phyloP scores from a whole-genome alignment of 2,329 filamentous ascomycete genomes.

The Tolypocladium guangdongense region DNA sequence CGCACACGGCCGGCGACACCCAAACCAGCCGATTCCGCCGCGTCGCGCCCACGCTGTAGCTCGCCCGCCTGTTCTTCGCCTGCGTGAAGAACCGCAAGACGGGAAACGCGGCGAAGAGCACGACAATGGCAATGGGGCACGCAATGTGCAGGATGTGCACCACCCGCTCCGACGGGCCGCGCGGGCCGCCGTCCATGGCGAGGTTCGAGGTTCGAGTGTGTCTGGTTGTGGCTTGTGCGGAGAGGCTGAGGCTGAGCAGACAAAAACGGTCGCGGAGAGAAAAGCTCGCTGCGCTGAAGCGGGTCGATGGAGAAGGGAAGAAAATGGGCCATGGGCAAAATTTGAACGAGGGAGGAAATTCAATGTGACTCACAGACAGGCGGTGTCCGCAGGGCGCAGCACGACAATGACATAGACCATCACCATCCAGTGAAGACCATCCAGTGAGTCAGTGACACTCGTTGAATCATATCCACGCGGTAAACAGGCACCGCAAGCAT shows the following conservation, averaged over 20 bases:
- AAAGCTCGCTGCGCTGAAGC: too few species aligned
- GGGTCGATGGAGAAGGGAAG: too few species aligned
- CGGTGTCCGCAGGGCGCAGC: too few species aligned
- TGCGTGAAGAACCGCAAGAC: not conserved
- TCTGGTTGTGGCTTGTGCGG: not conserved
- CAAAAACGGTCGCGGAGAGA: too few species aligned
- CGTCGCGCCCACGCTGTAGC: not conserved
- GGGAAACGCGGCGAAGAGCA: not conserved
- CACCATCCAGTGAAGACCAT: too few species aligned
- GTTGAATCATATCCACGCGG: too few species aligned
- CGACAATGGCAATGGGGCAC: not conserved
- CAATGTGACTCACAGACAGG: too few species aligned
- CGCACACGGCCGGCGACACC: not conserved
- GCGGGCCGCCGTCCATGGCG: not conserved
- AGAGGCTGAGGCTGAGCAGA: not conserved
- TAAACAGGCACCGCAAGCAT: too few species aligned
- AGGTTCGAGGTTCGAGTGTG: not conserved
- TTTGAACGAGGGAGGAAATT: too few species aligned
- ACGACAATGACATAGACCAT: too few species aligned
- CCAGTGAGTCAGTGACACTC: too few species aligned
- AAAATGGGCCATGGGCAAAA: too few species aligned
- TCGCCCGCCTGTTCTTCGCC: not conserved
- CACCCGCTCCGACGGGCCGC: not conserved
- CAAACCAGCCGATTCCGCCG: not conserved
- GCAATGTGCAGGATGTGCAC: not conserved